These are phyloP conservation scores for Hammondia hammondi DNA, from an alignment of 169 alveolate species.

Conservation along the genomic window DNA sequence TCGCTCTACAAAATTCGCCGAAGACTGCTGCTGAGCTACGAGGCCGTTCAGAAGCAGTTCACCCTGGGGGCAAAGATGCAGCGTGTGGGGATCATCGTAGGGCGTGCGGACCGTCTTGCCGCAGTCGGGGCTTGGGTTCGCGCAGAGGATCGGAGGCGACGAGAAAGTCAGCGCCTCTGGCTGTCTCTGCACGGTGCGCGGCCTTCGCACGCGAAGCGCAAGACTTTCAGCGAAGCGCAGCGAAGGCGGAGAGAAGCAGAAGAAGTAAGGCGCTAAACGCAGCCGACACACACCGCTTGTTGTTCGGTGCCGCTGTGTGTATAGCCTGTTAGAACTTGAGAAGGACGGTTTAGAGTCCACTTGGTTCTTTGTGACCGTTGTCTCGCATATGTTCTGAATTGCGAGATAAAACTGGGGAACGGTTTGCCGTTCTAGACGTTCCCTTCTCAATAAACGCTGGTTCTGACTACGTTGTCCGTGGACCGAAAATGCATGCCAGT, in stretches of 20 bases:
- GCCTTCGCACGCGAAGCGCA: background rate
- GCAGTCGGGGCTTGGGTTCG: background rate
- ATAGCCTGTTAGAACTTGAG: background rate
- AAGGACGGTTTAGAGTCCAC: background rate
- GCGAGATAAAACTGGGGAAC: too few species aligned
- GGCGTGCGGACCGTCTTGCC: background rate
- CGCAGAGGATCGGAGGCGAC: background rate
- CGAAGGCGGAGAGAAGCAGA: background rate
- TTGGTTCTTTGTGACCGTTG: too few species aligned
- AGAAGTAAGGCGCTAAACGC: background rate
- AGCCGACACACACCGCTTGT: too few species aligned
- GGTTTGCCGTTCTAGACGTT: too few species aligned
- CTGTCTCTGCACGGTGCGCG: background rate
- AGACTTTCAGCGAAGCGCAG: background rate
- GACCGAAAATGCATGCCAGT: too few species aligned
- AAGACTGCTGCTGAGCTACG: slow-evolving; percentile 46
- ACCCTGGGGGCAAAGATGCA: background rate
- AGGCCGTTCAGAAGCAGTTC: slow-evolving; percentile 35
- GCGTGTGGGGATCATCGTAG: slow-evolving; percentile 37
- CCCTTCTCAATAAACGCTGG: too few species aligned
- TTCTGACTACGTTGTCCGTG: too few species aligned
- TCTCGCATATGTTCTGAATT: too few species aligned
- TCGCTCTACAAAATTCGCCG: slow-evolving; percentile 56
- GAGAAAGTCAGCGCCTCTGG: background rate
- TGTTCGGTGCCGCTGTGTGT: background rate